Evolutionary conservation across 2,329 filamentous ascomycete species (phyloP), one percentile per base, ranked within the genome.

Genomic region (Gremmenia infestans): DNA sequence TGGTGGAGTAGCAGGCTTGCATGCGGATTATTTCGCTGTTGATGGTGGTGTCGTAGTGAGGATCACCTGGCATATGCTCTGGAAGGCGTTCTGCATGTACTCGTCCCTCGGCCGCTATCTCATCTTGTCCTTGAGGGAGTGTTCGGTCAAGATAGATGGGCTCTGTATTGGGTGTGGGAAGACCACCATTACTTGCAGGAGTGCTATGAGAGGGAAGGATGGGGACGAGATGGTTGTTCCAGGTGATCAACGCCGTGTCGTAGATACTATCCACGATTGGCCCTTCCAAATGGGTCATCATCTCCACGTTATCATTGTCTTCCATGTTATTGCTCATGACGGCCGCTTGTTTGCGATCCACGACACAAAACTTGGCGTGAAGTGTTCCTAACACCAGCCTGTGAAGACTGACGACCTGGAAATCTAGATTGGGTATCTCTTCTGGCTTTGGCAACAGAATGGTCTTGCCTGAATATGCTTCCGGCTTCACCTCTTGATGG

Each of bases 321-420:
- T 84, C 78, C 50, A 92, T 87, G 65, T 92, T 93, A 69, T 91
- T 91, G 72, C 87, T 91, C 71, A 88, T 86, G 1, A 92, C 68
- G 1, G 89, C 74, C 0, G 81, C 88, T n/a, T 87, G 76, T 59
- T 80, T 82, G 6, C 88, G 78, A 68, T 93, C 89, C 1, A 92
- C 82, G 1, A 92, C 75, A 77, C 89, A 88, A 67, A 87, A 91
- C 67, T 93, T 93, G 59, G 83, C 77, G 65, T 92, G 89, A 42
- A 91, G 87, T 0, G 89, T 93, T 0, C 89, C 88, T 2, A 92
- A 71, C 1, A 87, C 71, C 1, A 87, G 80, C 12, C 79, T 77
- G 65, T 92, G 89, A 64, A 84, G 86, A 65, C 89, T 92, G 58
- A 88, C 78, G 5, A 91, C 87, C 65, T 89, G 76, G 36, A 93